Conservation (phyloP, 2,329 filamentous ascomycete genomes). For the Aphanocladium album region DNA sequence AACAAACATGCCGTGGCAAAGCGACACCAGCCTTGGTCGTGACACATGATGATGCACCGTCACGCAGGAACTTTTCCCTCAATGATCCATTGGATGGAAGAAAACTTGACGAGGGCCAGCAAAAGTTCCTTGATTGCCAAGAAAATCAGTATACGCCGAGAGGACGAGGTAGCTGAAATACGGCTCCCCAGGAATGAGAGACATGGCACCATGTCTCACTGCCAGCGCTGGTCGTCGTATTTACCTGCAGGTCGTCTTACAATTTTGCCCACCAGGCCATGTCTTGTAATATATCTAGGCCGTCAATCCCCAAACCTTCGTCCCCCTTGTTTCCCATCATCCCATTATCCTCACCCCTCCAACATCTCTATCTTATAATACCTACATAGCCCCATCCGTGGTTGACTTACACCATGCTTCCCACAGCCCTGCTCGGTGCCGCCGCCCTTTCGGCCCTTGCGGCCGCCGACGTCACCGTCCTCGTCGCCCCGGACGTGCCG, state of each 20-base stretch:
- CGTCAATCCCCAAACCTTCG: not conserved
- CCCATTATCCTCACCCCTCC: too few relatives aligned
- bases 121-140: conserved; percentile 5
- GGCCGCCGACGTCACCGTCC: conserved; percentile 16
- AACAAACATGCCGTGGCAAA: conserved; percentile 9
- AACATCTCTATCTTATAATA: too few relatives aligned
- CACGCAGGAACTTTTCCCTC: not conserved
- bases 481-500: conserved; percentile 23
- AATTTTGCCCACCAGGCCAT: not conserved
- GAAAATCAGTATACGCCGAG: too few relatives aligned
- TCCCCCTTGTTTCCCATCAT: not conserved
- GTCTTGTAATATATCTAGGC: not conserved
- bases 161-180: not conserved
- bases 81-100: too few relatives aligned
- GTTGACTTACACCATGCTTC: not conserved
- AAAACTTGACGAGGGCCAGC: not conserved
- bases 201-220: not conserved
- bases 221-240: not conserved
- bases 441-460: conserved; percentile 13
- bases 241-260: not conserved
- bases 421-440: conserved; percentile 7
- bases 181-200: not conserved
- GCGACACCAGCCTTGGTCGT: conserved; percentile 3
- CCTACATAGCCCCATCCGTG: too few relatives aligned
- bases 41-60: not conserved